Percentiles rank a stretch among this genome's conserved stretches.
Conservation (phyloP, 768 basidiomycete species). For the Lanmaoa rubissima region DNA sequence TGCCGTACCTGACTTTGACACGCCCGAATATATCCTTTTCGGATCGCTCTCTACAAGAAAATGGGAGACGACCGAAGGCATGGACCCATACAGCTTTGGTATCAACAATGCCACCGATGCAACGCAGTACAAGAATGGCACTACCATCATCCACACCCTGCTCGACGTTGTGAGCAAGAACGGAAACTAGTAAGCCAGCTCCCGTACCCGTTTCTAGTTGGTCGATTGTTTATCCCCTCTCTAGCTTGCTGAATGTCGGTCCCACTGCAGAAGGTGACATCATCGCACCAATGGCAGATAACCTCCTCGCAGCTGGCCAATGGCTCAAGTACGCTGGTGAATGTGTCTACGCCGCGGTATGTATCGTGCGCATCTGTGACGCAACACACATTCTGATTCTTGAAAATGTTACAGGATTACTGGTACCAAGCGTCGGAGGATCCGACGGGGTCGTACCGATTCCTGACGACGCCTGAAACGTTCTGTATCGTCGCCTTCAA, state of each 20-base stretch:
- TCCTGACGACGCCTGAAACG: conserved; percentile 48
- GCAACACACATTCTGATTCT: not conserved
- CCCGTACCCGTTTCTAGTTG: not conserved
- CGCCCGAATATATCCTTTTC: conserved; percentile 52
- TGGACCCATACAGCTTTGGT: conserved; percentile 55
- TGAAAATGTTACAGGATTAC: conserved; percentile 36
- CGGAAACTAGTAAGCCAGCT: conserved; percentile 50
- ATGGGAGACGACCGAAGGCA: conserved; percentile 55
- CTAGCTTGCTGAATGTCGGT: conserved; percentile 50
- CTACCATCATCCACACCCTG: conserved; percentile 48
- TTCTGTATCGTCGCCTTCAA: conserved; percentile 51
- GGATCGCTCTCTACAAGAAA: conserved; percentile 44
- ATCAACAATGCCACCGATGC: conserved; percentile 42
- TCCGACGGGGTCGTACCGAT: conserved; percentile 36
- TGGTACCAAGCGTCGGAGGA: conserved; percentile 49
- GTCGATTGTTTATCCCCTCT: not conserved
- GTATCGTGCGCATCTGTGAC: conserved; percentile 11
- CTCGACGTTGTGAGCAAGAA: conserved; percentile 62
- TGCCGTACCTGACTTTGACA: conserved; percentile 56
- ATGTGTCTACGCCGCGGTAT: conserved; percentile 53
- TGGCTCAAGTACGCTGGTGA: conserved; percentile 52
- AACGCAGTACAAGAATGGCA: conserved; percentile 46
- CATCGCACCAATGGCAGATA: conserved; percentile 45
- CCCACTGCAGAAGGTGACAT: conserved; percentile 56
- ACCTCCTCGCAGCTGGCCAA: conserved; percentile 47